These are phyloP conservation scores for Saccharomycopsis malanga DNA, from an alignment of 805 yeast genomes.

Conservation along the genomic window DNA sequence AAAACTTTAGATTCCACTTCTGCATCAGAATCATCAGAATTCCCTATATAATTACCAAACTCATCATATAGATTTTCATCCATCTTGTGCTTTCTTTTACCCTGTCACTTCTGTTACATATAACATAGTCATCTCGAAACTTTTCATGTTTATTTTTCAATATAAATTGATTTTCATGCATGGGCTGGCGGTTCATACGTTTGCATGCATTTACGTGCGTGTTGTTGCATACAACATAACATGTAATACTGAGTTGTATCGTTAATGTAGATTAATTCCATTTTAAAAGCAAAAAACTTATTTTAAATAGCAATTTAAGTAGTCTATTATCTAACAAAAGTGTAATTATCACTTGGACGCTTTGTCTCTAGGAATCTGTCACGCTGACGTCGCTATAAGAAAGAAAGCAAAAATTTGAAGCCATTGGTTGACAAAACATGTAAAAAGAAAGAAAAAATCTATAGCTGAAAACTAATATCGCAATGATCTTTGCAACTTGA, in stretches of 20 bases:
- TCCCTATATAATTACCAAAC: constrained; percentile 65
- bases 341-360: too few relatives aligned
- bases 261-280: too few relatives aligned
- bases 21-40: constrained; percentile 40
- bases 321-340: too few relatives aligned
- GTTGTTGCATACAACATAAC: too few relatives aligned
- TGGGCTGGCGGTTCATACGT: not conserved
- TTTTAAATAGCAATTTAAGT: too few relatives aligned
- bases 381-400: too few relatives aligned
- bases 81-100: constrained; percentile 35
- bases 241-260: too few relatives aligned
- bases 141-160: not conserved
- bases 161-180: not conserved
- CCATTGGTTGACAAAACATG: not conserved
- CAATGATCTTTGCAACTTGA: constrained; percentile 5
- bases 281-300: too few relatives aligned
- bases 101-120: not conserved
- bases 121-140: not conserved
- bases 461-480: not conserved
- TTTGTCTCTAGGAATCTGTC: too few relatives aligned
- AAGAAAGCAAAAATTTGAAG: too few relatives aligned
- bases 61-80: constrained; percentile 75
- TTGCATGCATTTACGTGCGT: too few relatives aligned
- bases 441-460: not conserved
- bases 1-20: constrained; percentile 27